Conservation (phyloP, 495 filamentous ascomycete species). For the Beverwykella pulmonaria region DNA sequence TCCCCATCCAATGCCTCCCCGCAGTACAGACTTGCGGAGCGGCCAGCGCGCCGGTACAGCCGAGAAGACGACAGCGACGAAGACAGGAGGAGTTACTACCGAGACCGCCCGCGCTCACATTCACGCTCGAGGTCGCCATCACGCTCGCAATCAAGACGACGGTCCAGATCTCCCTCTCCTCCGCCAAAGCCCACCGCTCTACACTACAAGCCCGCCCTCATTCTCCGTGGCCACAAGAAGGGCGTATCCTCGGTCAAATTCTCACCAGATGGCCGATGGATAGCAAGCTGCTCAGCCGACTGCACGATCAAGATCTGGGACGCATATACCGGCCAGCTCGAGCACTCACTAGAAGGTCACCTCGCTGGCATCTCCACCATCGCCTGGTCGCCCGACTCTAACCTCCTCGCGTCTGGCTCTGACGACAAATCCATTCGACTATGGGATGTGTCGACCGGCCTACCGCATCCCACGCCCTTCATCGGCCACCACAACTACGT, state of each 20-base stretch:
- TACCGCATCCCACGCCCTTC: conserved; percentile 66
- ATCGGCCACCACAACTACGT: conserved; percentile 94
- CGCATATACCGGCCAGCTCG: conserved; percentile 69
- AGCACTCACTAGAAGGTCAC: conserved; percentile 90
- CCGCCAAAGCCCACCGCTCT: conserved; percentile 52
- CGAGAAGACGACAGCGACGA: conserved; percentile 32
- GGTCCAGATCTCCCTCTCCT: conserved; percentile 4
- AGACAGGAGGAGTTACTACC: conserved; percentile 25
- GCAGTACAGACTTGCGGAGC: conserved; percentile 29
- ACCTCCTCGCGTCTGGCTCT: conserved; percentile 83
- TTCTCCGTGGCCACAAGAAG: conserved; percentile 72
- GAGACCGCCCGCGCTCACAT: conserved; percentile 11
- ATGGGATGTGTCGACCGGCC: conserved; percentile 81
- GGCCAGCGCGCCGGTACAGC: conserved; percentile 34
- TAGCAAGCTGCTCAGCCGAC: conserved; percentile 79
- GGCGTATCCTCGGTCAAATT: conserved; percentile 86
- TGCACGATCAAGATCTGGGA: conserved; percentile 90
- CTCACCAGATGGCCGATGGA: conserved; percentile 84
- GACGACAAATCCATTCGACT: conserved; percentile 95
- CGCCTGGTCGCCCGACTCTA: conserved; percentile 86
- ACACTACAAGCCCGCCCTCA: conserved; percentile 63
- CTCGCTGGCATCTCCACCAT: conserved; percentile 87
- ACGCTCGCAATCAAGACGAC: conserved; percentile 8
- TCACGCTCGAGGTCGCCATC: conserved; percentile 22
- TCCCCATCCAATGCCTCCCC: conserved; percentile 28